phyloP scores from a whole-genome alignment of 2,329 filamentous ascomycete species.

The Cytospora paraplurivora region DNA sequence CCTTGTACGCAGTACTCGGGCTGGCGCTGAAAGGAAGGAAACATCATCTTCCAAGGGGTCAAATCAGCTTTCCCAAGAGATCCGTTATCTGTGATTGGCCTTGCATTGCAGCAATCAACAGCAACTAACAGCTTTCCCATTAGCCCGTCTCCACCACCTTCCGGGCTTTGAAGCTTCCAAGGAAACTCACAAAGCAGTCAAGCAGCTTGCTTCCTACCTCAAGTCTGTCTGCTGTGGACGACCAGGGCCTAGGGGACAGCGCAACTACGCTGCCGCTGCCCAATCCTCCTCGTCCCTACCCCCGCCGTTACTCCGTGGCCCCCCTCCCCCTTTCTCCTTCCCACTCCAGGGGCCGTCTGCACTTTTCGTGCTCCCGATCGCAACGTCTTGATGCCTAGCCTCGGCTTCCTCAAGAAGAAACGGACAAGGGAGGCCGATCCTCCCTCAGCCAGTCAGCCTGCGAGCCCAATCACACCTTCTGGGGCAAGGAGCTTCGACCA shows the following conservation, averaged over 20 bases:
- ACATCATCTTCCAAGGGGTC: conserved; percentile 16
- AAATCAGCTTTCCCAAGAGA: conserved; percentile 14
- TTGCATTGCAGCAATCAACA: conserved; percentile 22
- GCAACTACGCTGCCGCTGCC: conserved; percentile 22
- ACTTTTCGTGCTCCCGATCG: conserved; percentile 26
- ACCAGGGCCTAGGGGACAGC: conserved; percentile 15
- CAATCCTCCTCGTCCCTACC: conserved; percentile 26
- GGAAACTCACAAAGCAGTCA: conserved; percentile 16
- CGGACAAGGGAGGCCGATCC: conserved; percentile 87
- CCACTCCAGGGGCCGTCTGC: conserved; percentile 24
- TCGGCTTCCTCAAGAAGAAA: conserved; percentile 98
- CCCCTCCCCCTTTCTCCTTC: conserved; percentile 23
- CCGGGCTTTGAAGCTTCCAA: conserved; percentile 16
- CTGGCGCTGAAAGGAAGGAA: conserved; percentile 13
- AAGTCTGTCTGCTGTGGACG: conserved; percentile 16
- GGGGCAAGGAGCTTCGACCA: conserved; percentile 55
- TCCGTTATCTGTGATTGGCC: conserved; percentile 27
- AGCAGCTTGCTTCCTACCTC: conserved; percentile 18
- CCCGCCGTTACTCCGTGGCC: conserved; percentile 21
- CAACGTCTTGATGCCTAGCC: conserved; percentile 73
- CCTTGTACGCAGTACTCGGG: conserved; percentile 8
- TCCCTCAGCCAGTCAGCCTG: conserved; percentile 62
- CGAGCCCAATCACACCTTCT: conserved; percentile 62
- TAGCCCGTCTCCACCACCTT: conserved; percentile 18
- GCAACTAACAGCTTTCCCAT: conserved; percentile 17